Base-by-base conservation (phyloP, 768 basidiomycete species). In the Termitomyces titanicus region DNA sequence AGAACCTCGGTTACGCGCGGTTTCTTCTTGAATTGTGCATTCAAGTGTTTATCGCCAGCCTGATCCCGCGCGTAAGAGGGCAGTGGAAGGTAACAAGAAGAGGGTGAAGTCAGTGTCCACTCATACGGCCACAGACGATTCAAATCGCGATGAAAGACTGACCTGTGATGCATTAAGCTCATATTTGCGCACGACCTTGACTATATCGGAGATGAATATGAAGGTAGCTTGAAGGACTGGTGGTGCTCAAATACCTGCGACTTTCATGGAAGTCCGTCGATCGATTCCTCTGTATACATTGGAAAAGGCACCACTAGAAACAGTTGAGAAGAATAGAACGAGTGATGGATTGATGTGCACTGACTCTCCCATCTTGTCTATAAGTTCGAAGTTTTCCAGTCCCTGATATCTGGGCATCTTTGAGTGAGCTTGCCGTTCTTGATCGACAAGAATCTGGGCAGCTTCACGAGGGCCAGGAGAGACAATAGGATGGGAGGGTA, bases 1-100 rank as follows among this genome's bases (percentile, higher is more conserved):
- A 67, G 74, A 68, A 97, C 95, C 95, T 97, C 95, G 81, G 92
- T 96, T 70, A 89, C 89, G 80, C 94, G 91, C 79, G 95, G 92
- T 79, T 89, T 92, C 78, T 94, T 94, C 80, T 95, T 95, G 79
- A 96, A 95, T 70, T 91, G 85, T 58, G 86, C 80, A 72, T 94
- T 95, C 69, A 98, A 78, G 74, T 96, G 92, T 73, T 91, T 96
- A 70, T 94, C 89, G 68, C 91, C 90, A 65, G 86, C 87, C 93
- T 96, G 71, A 58, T 55, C 33, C 70, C 70, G 72, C 73, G 73
- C 70, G 70, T 62, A 70, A 65, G 57, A 63, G 66, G 48, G 35
- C 63, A 50, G 57, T 45, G 43, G 51, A 58, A 55, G 66, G 59
- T n/a, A 66, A 65, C 64, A 56, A 52, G 64, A 55, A 58, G 39